Percentiles rank a stretch among this genome's conserved stretches.
phyloP scores from a whole-genome alignment of 2,329 filamentous ascomycete genomes.

The Verticillium nubilum region DNA sequence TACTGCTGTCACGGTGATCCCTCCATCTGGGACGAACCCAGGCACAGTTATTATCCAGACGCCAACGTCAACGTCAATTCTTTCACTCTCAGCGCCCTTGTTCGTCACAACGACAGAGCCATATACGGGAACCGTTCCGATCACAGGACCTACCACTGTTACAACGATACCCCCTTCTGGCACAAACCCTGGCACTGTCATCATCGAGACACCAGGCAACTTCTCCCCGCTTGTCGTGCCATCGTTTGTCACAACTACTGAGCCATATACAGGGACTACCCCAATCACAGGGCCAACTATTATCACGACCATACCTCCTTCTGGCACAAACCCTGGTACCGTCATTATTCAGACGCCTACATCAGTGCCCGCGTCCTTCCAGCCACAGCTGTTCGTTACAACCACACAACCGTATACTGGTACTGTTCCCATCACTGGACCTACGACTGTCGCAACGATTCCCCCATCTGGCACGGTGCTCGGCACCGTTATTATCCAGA shows the following conservation, averaged over 20 bases:
- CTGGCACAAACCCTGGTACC: background rate
- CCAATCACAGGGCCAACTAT: background rate
- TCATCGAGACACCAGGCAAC: background rate
- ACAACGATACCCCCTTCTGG: background rate
- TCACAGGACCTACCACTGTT: background rate
- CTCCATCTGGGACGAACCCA: background rate
- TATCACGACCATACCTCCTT: background rate
- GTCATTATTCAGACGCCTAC: background rate
- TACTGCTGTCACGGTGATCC: background rate
- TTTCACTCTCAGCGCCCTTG: background rate
- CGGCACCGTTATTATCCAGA: background rate
- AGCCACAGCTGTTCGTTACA: background rate
- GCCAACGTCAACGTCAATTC: background rate
- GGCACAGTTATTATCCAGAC: slow-evolving; percentile 1
- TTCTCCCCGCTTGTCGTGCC: too few relatives aligned
- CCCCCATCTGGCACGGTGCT: background rate
- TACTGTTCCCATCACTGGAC: background rate
- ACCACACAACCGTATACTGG: background rate
- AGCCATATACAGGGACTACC: background rate
- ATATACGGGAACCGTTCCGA: background rate
- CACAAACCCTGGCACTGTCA: background rate
- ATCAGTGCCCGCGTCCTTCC: background rate
- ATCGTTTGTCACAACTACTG: background rate
- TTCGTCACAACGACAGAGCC: background rate
- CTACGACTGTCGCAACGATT: background rate